A percentile compares a stretch with the other conserved stretches of the same genome.
phyloP scores from a whole-genome alignment of 2,329 filamentous ascomycete genomes.

The Aaosphaeria arxii region DNA sequence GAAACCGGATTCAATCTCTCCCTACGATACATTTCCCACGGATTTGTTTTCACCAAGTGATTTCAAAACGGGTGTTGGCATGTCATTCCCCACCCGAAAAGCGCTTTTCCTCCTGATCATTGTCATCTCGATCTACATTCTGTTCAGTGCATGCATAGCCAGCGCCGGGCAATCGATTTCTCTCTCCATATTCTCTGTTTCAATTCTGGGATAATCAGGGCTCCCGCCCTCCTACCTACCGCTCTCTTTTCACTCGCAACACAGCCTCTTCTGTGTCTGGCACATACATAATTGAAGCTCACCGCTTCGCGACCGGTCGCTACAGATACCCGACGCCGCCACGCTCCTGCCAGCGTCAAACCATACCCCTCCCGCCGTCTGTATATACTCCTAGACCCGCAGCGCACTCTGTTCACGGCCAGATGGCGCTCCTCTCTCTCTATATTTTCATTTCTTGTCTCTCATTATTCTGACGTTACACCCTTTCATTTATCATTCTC shows the following conservation, averaged over 20 bases:
- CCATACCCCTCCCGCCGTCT: background rate
- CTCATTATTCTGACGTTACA: background rate
- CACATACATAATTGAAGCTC: slow-evolving; percentile 1
- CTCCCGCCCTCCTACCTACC: background rate
- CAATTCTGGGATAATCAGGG: background rate
- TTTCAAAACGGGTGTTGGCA: no score
- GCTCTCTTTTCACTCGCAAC: slow-evolving; percentile 1
- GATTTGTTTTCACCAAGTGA: no score
- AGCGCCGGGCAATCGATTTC: slow-evolving; percentile 11
- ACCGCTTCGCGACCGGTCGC: slow-evolving; percentile 10
- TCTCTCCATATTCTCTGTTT: background rate
- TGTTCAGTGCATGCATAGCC: slow-evolving; percentile 10
- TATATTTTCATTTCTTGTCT: background rate
- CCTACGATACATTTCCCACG: no score
- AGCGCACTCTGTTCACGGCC: slow-evolving; percentile 1
- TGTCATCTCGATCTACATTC: slow-evolving; percentile 2
- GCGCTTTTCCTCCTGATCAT: background rate
- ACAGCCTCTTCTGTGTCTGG: slow-evolving; percentile 1
- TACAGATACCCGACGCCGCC: slow-evolving; percentile 14
- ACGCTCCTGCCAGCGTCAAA: background rate
- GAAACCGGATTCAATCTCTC: no score
- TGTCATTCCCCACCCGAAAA: background rate
- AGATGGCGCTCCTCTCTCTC: slow-evolving; percentile 2
- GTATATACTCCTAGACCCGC: slow-evolving; percentile 4
- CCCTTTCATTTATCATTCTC: slow-evolving; percentile 1